A percentile compares a stretch with the other conserved stretches of the same genome.
These are phyloP conservation scores for Acanthamoeba quina DNA, from an alignment of 208 protist genomes.

Conservation along the genomic window DNA sequence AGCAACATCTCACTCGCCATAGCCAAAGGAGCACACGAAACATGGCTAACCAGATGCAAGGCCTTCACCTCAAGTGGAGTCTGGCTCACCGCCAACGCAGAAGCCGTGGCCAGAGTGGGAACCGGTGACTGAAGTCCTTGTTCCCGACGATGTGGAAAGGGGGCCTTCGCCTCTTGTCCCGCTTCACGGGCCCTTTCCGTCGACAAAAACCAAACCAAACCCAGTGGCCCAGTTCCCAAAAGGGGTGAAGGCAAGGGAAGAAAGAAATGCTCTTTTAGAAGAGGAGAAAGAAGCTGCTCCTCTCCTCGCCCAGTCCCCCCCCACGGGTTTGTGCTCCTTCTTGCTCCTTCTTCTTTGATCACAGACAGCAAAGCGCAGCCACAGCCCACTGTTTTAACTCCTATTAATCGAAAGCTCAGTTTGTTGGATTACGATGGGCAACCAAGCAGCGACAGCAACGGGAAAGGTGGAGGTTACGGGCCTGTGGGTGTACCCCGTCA, in stretches of 20 bases:
- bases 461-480: slow-evolving; percentile 1
- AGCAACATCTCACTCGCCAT: too few species aligned
- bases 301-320: not conserved
- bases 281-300: not conserved
- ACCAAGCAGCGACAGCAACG: not conserved
- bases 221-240: not conserved
- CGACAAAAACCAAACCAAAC: too few species aligned
- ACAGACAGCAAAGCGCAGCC: not conserved
- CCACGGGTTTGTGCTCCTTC: not conserved
- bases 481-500: slow-evolving; percentile 49
- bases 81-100: too few species aligned
- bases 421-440: not conserved
- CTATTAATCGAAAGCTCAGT: not conserved
- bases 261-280: not conserved
- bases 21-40: too few species aligned
- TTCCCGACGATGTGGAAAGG: too few species aligned
- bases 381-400: not conserved
- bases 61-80: too few species aligned
- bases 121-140: too few species aligned
- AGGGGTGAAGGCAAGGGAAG: too few species aligned
- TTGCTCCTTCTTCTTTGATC: not conserved
- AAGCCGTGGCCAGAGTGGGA: too few species aligned
- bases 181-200: too few species aligned
- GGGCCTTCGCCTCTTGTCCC: too few species aligned
- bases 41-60: too few species aligned